Evolutionary conservation across 176 grass and related monocot species (phyloP).

Genomic region (Phoenix dactylifera): DNA sequence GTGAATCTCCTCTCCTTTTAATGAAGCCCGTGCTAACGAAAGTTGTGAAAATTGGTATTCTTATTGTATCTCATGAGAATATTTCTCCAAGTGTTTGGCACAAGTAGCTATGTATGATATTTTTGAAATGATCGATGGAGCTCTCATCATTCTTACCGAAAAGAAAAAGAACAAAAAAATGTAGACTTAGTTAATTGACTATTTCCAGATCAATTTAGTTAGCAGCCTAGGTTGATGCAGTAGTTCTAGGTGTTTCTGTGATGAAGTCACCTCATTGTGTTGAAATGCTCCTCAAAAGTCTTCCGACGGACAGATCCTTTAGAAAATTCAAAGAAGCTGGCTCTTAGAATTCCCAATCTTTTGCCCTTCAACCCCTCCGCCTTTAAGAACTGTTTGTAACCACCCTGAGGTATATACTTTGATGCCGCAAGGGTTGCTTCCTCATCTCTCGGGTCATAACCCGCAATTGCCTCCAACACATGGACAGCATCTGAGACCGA

Average conservation of each 20-base stretch:
- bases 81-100: too few relatives aligned
- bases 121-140: too few relatives aligned
- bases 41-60: too few relatives aligned
- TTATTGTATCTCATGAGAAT: too few relatives aligned
- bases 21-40: too few relatives aligned
- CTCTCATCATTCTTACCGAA: too few relatives aligned
- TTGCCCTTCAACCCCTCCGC: conserved; percentile 40
- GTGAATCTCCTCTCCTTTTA: too few relatives aligned
- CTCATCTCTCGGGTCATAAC: conserved; percentile 33
- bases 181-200: too few relatives aligned
- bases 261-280: conserved; percentile 26
- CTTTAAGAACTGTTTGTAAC: conserved; percentile 53
- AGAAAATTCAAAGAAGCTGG: conserved; percentile 25
- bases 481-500: conserved; percentile 43
- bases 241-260: not conserved
- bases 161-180: too few relatives aligned
- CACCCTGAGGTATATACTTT: conserved; percentile 41
- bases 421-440: conserved; percentile 24
- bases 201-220: too few relatives aligned
- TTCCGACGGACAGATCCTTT: conserved; percentile 6
- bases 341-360: conserved; percentile 27
- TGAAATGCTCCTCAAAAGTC: conserved; percentile 37
- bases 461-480: conserved; percentile 45
- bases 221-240: not conserved
- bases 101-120: too few relatives aligned